Percentiles rank a stretch among this genome's conserved stretches.
Conservation (phyloP, 139 green algal species). For the Marvania coccoides region DNA sequence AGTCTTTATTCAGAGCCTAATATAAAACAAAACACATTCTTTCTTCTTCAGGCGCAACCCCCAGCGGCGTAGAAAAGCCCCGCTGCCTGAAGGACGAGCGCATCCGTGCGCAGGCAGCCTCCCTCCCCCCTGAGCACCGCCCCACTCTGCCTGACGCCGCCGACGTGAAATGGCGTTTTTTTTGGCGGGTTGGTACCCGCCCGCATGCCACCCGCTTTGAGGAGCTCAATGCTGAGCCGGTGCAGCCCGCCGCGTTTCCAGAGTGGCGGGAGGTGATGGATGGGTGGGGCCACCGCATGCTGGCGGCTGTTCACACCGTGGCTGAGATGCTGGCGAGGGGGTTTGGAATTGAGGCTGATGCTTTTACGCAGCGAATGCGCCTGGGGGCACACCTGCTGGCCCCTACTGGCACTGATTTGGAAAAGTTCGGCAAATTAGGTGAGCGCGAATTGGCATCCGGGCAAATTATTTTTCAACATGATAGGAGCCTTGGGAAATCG, state of each 20-base stretch:
- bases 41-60: slow-evolving; percentile 74
- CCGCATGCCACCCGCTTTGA: slow-evolving; percentile 49
- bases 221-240: slow-evolving; percentile 81
- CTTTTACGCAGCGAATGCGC: slow-evolving; percentile 65
- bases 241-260: slow-evolving; percentile 63
- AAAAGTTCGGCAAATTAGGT: slow-evolving; percentile 5
- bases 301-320: slow-evolving; percentile 36
- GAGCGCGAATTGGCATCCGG: too few species aligned
- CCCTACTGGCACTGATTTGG: slow-evolving; percentile 58
- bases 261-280: slow-evolving; percentile 76
- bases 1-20: not conserved
- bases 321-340: slow-evolving; percentile 56
- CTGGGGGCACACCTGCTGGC: slow-evolving; percentile 83
- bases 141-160: slow-evolving; percentile 40
- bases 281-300: slow-evolving; percentile 68
- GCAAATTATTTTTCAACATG: too few species aligned
- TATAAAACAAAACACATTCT: slow-evolving; percentile 41
- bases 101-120: slow-evolving; percentile 16
- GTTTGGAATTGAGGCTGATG: slow-evolving; percentile 52
- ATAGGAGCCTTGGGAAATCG: too few species aligned
- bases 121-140: slow-evolving; percentile 28
- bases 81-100: slow-evolving; percentile 45
- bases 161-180: slow-evolving; percentile 86
- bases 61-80: slow-evolving; percentile 72
- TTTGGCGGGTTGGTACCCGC: slow-evolving; percentile 69